Evolutionary conservation across 1,284 basidiomycete species (phyloP), one percentile per base, ranked within the genome.

Genomic region (Cryptococcus hybrid): DNA sequence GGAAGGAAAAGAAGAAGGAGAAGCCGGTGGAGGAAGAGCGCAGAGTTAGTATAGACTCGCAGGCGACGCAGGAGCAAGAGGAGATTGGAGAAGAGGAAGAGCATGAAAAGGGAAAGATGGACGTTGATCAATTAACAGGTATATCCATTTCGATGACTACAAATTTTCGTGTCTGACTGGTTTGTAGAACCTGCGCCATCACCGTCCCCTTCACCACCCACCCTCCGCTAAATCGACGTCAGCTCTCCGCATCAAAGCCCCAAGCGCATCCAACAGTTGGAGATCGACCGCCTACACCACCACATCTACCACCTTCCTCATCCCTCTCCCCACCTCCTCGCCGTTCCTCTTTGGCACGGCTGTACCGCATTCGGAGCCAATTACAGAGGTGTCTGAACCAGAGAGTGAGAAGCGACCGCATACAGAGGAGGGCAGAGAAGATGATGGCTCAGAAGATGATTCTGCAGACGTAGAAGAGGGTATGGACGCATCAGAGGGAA

Each of bases 21-120:
- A 34, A 54, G 11, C 47, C 54, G 37, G 58, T 58, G 11, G 47
- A 56, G 13, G 65, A 57, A 0, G 58, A 18, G 18, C 18, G 18
- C 59, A 13, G 62, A 64, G 30, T 60, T 63, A 36, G 40, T 58
- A 12, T 48, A 50, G n/a, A 60, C 60, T 47, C 60, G 60, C 2
- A 36, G n/a, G 40, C 40, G 40, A 42, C 40, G 47, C 35, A 45
- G 43, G 35, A 36, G 47, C 30, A 15, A 11, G 9, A 50, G 35
- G 11, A 18, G n/a, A 38, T 39, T 34, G 44, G 55, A 45, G 37
- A 47, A 42, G 42, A 46, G 50, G 51, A 52, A 34, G 58, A 60
- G 3, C 53, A 62, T 12, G 57, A 56, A 24, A 34, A 56, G 15
- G 38, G 48, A 39, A 47, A 60, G 15, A 9, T 55, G 42, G 38